Evolutionary conservation across 441 rosid genomes (phyloP).

Genomic region (Macaranga tanarius): DNA sequence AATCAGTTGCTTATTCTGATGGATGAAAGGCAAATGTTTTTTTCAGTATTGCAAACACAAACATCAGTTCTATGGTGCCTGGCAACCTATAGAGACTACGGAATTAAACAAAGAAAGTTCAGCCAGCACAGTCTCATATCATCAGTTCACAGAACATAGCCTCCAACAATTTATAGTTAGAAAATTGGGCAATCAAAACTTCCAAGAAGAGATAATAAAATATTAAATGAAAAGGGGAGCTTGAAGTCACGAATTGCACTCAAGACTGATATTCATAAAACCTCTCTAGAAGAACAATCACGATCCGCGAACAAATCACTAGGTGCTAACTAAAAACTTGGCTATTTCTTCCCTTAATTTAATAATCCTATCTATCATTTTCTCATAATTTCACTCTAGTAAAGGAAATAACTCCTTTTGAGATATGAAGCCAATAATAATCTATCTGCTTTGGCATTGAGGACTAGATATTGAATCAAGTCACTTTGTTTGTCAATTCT

Average conservation of each 20-base stretch:
- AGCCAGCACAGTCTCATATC: not conserved
- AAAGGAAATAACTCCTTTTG: not conserved
- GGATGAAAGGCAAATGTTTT: not conserved
- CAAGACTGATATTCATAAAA: not conserved
- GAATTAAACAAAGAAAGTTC: not conserved
- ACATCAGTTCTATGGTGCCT: not conserved
- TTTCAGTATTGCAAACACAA: not conserved
- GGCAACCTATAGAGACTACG: not conserved
- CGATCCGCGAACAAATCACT: not conserved
- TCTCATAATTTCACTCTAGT: not conserved
- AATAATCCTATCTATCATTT: not conserved
- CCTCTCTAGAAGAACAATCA: not conserved
- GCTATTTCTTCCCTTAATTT: not conserved
- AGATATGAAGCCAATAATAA: not conserved
- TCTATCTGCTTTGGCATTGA: not conserved
- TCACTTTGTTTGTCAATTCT: not conserved
- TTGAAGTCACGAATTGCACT: not conserved
- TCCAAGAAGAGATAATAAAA: not conserved
- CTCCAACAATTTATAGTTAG: not conserved
- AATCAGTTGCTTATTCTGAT: not conserved
- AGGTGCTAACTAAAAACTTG: not conserved
- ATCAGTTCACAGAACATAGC: not conserved
- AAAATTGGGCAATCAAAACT: not conserved
- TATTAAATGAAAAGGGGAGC: not conserved
- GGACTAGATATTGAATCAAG: not conserved